A percentile compares a stretch with the other conserved stretches of the same genome.
Conservation (phyloP, 441 rosid genomes). For the Sinapis alba region DNA sequence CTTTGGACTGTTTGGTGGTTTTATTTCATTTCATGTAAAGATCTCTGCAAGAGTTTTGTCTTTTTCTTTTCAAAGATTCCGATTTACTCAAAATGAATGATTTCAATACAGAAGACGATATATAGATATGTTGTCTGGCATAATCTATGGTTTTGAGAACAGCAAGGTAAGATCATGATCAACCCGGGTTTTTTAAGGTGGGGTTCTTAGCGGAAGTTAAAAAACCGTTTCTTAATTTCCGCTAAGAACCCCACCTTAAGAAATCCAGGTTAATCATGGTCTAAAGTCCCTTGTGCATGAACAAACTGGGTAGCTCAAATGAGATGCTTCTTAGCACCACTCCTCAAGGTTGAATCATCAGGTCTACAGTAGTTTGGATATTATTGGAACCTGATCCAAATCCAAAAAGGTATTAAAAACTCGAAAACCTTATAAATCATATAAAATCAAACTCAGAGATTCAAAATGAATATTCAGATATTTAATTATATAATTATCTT, state of each 20-base stretch:
- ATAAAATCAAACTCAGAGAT: too few species aligned
- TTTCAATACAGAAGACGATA: background rate
- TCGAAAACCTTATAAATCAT: too few species aligned
- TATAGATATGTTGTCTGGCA: too few species aligned
- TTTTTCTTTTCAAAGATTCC: slow-evolving; percentile 24
- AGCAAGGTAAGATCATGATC: too few species aligned
- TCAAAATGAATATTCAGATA: background rate
- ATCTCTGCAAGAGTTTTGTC: slow-evolving; percentile 25
- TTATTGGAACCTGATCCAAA: background rate
- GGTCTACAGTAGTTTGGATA: background rate
- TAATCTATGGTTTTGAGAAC: background rate
- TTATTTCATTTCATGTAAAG: slow-evolving; percentile 26
- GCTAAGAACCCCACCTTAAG: too few species aligned
- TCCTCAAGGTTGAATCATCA: background rate
- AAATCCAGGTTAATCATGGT: too few species aligned
- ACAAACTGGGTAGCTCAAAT: background rate
- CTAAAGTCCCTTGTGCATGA: background rate
- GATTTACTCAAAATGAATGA: slow-evolving; percentile 21
- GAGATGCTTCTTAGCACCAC: background rate
- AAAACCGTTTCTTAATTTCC: too few species aligned
- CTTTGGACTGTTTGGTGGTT: slow-evolving; percentile 10
- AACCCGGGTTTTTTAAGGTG: too few species aligned
- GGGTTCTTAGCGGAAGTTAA: too few species aligned
- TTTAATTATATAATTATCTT: background rate
- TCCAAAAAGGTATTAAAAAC: background rate